Conservation (phyloP, 2,329 filamentous ascomycete species). For the Nigrograna mackinnonii region DNA sequence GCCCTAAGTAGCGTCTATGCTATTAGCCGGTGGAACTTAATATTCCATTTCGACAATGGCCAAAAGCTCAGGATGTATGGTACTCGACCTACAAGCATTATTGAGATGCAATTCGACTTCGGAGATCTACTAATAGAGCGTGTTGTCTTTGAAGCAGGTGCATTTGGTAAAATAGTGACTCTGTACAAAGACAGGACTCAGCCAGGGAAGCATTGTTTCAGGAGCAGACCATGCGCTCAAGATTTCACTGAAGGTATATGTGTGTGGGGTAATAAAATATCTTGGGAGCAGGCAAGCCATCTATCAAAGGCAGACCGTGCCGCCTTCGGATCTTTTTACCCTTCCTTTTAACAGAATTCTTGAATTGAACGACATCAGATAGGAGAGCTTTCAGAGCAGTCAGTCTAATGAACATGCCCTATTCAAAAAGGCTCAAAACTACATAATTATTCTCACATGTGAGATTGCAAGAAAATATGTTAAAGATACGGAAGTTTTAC, state of each 20-base stretch:
- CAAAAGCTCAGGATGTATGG: neutral
- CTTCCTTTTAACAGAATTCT: too few relatives aligned
- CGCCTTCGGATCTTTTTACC: too few relatives aligned
- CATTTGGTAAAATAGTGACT: neutral
- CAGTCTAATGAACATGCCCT: too few relatives aligned
- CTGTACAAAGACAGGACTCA: neutral
- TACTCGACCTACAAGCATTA: neutral
- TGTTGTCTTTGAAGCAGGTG: neutral
- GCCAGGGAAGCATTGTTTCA: neutral
- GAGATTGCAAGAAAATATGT: too few relatives aligned
- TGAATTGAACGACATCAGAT: too few relatives aligned
- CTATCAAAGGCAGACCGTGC: too few relatives aligned
- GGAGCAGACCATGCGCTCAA: neutral
- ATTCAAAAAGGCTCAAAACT: too few relatives aligned
- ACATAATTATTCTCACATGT: too few relatives aligned
- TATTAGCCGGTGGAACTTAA: neutral
- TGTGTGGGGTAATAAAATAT: neutral
- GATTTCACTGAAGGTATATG: neutral
- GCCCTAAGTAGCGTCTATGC: too few relatives aligned
- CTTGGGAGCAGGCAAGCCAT: too few relatives aligned
- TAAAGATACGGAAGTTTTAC: too few relatives aligned
- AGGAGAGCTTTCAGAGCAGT: too few relatives aligned
- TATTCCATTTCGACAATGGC: neutral
- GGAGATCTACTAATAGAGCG: neutral
- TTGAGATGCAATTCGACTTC: neutral